Conservation (phyloP, 108 stramenopile genomes). For the Cyclotella choctawhatcheeana region DNA sequence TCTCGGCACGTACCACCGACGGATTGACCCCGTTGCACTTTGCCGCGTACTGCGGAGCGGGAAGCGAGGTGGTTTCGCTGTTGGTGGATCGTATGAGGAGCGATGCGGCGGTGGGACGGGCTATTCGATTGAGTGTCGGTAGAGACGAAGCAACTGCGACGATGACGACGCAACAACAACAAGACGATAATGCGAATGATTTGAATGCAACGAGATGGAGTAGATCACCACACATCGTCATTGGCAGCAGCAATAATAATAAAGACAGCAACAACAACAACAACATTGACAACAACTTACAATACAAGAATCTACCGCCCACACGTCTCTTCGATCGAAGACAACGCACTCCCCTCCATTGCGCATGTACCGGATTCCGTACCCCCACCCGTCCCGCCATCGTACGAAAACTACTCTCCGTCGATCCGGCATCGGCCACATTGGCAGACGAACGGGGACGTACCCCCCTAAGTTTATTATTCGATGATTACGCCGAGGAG, state of each 20-base stretch:
- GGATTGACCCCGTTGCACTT: constrained; percentile 64
- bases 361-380: constrained; percentile 58
- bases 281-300: not conserved
- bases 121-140: constrained; percentile 11
- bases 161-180: too few relatives aligned
- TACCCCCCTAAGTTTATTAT: constrained; percentile 48
- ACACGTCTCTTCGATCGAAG: constrained; percentile 54
- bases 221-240: too few relatives aligned
- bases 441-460: constrained; percentile 54
- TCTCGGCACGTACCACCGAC: constrained; percentile 43
- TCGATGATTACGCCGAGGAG: constrained; percentile 65
- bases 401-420: constrained; percentile 42
- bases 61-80: constrained; percentile 38
- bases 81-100: constrained; percentile 47
- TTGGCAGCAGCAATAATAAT: not conserved
- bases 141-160: not conserved
- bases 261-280: not conserved
- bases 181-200: too few relatives aligned
- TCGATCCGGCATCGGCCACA: constrained; percentile 45
- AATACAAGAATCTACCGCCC: constrained; percentile 28
- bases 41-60: constrained; percentile 55
- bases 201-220: too few relatives aligned
- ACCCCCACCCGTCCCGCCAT: constrained; percentile 50
- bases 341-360: constrained; percentile 58
- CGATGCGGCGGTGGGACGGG: constrained; percentile 20